phyloP scores from a whole-genome alignment of 495 filamentous ascomycete genomes.

The Rostrohypoxylon terebratum region DNA sequence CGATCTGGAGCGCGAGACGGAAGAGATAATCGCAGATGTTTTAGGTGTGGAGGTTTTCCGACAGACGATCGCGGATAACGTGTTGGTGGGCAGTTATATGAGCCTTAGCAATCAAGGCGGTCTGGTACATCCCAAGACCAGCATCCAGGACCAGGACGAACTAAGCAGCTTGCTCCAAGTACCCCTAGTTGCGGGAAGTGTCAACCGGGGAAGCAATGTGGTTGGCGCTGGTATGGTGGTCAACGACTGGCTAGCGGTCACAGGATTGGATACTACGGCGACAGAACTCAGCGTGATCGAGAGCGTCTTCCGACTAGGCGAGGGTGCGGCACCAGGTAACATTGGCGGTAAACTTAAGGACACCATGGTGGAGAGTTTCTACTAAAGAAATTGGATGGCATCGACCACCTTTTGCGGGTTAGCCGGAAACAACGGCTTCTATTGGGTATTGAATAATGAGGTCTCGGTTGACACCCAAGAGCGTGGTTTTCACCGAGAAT shows the following conservation, averaged over 20 bases:
- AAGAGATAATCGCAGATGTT: conserved; percentile 96
- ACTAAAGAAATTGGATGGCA: conserved; percentile 64
- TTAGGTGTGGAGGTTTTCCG: conserved; percentile 98
- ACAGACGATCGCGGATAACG: conserved; percentile 96
- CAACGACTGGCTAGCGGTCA: conserved; percentile 99
- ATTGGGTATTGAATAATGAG: conserved; percentile 8
- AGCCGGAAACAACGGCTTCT: conserved; percentile 5
- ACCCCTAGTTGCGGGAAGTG: conserved; percentile 90
- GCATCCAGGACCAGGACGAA: conserved; percentile 97
- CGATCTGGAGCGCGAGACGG: conserved; percentile 95
- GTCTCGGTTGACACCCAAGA: conserved; percentile 1
- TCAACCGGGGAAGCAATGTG: conserved; percentile 93
- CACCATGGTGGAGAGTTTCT: conserved; percentile 98
- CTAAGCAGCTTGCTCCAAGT: conserved; percentile 93
- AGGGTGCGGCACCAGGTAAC: conserved; percentile 78
- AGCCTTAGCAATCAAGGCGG: conserved; percentile 95
- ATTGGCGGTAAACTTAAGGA: conserved; percentile 90
- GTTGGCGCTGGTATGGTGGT: conserved; percentile 98
- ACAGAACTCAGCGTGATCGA: conserved; percentile 97
- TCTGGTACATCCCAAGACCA: conserved; percentile 96
- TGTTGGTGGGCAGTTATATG: conserved; percentile 96
- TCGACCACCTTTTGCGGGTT: not conserved
- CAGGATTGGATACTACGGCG: conserved; percentile 93
- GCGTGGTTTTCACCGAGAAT: conserved; percentile 2
- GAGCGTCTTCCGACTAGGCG: conserved; percentile 91